phyloP scores from a whole-genome alignment of 2,329 filamentous ascomycete species.

The Lizonia empirigonia region DNA sequence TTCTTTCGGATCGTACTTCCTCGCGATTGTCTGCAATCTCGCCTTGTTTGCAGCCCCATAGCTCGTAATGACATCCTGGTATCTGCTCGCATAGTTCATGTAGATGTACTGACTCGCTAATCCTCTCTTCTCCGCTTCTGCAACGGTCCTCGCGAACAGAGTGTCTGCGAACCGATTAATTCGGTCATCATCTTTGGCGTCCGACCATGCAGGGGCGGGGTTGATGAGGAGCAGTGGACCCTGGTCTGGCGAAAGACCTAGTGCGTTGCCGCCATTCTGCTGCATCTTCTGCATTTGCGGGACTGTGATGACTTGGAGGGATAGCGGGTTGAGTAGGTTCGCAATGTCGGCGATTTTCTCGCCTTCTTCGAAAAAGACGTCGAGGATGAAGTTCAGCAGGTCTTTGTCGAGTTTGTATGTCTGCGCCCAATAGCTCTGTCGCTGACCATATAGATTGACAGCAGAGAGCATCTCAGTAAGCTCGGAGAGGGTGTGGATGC shows the following conservation, averaged over 20 bases:
- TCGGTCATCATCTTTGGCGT: slow-evolving; percentile 21
- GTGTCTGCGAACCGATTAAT: slow-evolving; percentile 17
- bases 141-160: slow-evolving; percentile 11
- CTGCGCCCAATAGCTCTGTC: slow-evolving; percentile 20
- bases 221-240: slow-evolving; percentile 29
- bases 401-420: slow-evolving; percentile 22
- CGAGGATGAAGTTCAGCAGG: slow-evolving; percentile 15
- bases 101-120: slow-evolving; percentile 46
- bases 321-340: slow-evolving; percentile 1
- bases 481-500: slow-evolving; percentile 28
- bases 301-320: slow-evolving; percentile 18
- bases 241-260: slow-evolving; percentile 23
- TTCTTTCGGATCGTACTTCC: slow-evolving; percentile 49
- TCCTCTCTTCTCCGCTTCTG: slow-evolving; percentile 9
- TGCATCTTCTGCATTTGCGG: slow-evolving; percentile 28
- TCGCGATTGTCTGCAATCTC: slow-evolving; percentile 43
- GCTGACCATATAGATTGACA: slow-evolving; percentile 1
- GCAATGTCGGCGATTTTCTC: background rate
- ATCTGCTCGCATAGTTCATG: slow-evolving; percentile 56
- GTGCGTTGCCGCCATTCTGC: slow-evolving; percentile 25
- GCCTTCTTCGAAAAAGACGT: slow-evolving; percentile 17
- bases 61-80: slow-evolving; percentile 51
- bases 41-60: slow-evolving; percentile 50
- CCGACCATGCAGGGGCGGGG: slow-evolving; percentile 24
- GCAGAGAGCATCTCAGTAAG: slow-evolving; percentile 23